Evolutionary conservation across 2,329 filamentous ascomycete species (phyloP).

Genomic region (Aureobasidium lini): DNA sequence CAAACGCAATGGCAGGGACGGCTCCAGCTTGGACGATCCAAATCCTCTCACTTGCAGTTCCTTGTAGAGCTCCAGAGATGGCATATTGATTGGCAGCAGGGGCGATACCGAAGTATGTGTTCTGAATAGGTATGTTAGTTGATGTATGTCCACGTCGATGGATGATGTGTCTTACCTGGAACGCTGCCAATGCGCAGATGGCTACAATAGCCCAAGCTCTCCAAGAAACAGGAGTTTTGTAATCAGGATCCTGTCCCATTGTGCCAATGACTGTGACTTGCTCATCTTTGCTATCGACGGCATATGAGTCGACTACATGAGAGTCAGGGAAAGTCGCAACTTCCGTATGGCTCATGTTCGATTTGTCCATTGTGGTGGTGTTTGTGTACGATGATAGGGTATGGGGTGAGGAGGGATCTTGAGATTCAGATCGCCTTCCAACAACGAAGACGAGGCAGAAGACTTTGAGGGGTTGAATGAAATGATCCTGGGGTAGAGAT

Average conservation of each 20-base stretch:
- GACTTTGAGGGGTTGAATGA: too few species aligned
- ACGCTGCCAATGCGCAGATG: not conserved
- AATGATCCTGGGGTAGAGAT: not conserved
- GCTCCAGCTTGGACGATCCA: constrained; percentile 8
- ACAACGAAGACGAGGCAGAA: not conserved
- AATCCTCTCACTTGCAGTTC: constrained; percentile 6
- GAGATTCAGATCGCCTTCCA: not conserved
- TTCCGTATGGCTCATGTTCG: not conserved
- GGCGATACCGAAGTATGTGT: constrained; percentile 7
- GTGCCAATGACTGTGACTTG: constrained; percentile 10
- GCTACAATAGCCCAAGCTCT: constrained; percentile 6
- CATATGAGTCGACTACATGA: constrained; percentile 3
- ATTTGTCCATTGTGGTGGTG: not conserved
- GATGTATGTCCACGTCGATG: not conserved
- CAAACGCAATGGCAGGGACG: constrained; percentile 3
- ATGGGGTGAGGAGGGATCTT: not conserved
- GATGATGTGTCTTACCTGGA: not conserved
- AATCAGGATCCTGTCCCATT: constrained; percentile 4
- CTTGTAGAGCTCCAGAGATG: not conserved
- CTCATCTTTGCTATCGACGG: constrained; percentile 1
- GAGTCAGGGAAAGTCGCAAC: not conserved
- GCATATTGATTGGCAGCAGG: constrained; percentile 9
- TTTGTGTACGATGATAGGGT: not conserved
- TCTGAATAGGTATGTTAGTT: not conserved
- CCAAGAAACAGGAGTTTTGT: not conserved